Conservation (phyloP, 1,284 basidiomycete genomes). For the Trametes hirsuta region DNA sequence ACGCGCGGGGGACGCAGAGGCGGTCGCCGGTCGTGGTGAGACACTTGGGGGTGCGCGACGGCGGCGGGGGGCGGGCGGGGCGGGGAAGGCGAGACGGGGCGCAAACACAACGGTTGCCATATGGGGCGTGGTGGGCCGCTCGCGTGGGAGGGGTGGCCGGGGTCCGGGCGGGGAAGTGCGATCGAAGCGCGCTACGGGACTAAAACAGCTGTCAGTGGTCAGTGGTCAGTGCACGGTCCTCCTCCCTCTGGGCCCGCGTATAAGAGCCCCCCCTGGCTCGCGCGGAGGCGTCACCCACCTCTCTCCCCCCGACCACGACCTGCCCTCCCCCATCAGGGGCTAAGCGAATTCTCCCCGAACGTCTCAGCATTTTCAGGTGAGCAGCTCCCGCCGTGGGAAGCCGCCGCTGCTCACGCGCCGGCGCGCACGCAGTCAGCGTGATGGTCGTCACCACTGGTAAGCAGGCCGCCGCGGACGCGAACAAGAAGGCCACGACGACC, state of each 20-base stretch:
- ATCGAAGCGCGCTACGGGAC: constrained; percentile 34
- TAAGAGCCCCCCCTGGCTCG: constrained; percentile 35
- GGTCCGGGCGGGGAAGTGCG: constrained; percentile 31
- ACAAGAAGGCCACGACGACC: constrained; percentile 28
- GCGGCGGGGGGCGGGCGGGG: neutral
- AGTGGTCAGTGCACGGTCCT: constrained; percentile 27
- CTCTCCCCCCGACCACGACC: constrained; percentile 30
- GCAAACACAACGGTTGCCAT: constrained; percentile 19
- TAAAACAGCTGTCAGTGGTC: constrained; percentile 28
- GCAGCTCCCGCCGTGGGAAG: constrained; percentile 5
- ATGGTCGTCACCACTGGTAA: constrained; percentile 32
- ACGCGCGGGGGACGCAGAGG: neutral
- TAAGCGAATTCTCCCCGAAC: constrained; percentile 7
- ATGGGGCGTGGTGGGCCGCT: constrained; percentile 2
- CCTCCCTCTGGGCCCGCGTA: constrained; percentile 31
- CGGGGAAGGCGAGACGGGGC: neutral
- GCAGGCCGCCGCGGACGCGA: constrained; percentile 21
- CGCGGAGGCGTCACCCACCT: constrained; percentile 32
- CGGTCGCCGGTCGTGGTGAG: neutral
- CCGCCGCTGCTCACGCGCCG: constrained; percentile 12
- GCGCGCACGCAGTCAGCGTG: constrained; percentile 14
- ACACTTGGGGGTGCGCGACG: constrained; percentile 1
- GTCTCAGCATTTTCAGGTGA: constrained; percentile 20
- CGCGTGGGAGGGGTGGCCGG: constrained; percentile 26
- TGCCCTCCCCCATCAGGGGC: constrained; percentile 17